Evolutionary conservation across 2,329 filamentous ascomycete genomes (phyloP).

Genomic region (Aspergillus sp.): DNA sequence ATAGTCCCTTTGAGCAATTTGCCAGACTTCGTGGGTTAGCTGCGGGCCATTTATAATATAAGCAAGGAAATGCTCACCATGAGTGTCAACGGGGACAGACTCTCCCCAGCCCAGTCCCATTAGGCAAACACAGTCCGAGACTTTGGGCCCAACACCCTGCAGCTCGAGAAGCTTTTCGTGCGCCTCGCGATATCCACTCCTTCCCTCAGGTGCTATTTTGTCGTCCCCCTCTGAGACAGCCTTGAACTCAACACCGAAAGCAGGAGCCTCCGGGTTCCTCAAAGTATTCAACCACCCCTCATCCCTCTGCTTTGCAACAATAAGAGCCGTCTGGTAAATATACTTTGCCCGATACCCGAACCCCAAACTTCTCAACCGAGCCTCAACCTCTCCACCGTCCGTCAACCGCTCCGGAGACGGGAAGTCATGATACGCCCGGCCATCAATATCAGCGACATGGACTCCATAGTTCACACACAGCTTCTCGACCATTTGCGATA

Average conservation of each 20-base stretch:
- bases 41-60: slow-evolving; percentile 12
- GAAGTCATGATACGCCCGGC: slow-evolving; percentile 82
- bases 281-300: slow-evolving; percentile 76
- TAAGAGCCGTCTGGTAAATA: slow-evolving; percentile 80
- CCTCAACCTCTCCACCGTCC: slow-evolving; percentile 70
- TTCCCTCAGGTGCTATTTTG: slow-evolving; percentile 55
- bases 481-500: slow-evolving; percentile 96
- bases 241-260: slow-evolving; percentile 54
- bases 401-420: slow-evolving; percentile 76
- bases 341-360: slow-evolving; percentile 97
- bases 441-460: slow-evolving; percentile 71
- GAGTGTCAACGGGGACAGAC: slow-evolving; percentile 93
- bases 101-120: slow-evolving; percentile 98
- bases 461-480: slow-evolving; percentile 85
- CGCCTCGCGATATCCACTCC: slow-evolving; percentile 74
- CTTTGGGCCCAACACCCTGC: slow-evolving; percentile 92
- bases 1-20: slow-evolving; percentile 96
- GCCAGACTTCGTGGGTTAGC: slow-evolving; percentile 70
- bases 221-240: slow-evolving; percentile 46
- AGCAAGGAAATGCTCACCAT: slow-evolving; percentile 54
- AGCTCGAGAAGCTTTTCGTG: slow-evolving; percentile 79
- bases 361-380: slow-evolving; percentile 77
- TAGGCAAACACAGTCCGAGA: slow-evolving; percentile 93
- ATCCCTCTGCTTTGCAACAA: slow-evolving; percentile 70
- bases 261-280: slow-evolving; percentile 74